These are phyloP conservation scores for Agapanthus africanus DNA, from an alignment of 106 monocot genomes.

Conservation along the genomic window DNA sequence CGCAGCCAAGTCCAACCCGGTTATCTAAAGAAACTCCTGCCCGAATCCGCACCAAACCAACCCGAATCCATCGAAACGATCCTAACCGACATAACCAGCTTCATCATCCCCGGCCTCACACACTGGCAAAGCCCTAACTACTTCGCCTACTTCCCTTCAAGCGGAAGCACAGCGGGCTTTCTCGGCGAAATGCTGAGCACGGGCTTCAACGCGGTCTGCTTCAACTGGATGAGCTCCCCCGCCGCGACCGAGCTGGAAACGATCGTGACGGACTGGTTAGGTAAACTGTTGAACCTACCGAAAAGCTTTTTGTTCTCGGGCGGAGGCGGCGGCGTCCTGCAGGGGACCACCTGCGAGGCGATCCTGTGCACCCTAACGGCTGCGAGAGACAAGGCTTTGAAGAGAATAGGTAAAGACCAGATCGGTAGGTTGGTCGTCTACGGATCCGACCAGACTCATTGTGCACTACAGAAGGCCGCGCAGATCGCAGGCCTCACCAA, in stretches of 20 bases:
- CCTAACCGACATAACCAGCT: neutral
- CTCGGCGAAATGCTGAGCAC: constrained; percentile 20
- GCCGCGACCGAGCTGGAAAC: constrained; percentile 18
- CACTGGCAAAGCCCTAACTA: constrained; percentile 23
- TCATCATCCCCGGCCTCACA: constrained; percentile 16
- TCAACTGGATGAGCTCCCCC: constrained; percentile 17
- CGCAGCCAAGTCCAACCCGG: constrained; percentile 22
- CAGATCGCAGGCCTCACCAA: constrained; percentile 31
- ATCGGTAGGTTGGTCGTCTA: constrained; percentile 23
- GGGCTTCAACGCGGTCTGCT: constrained; percentile 17
- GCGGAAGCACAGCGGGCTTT: constrained; percentile 18
- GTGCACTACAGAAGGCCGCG: constrained; percentile 21
- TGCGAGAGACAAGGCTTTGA: neutral
- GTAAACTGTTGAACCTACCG: constrained; percentile 8
- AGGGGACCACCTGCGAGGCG: constrained; percentile 24
- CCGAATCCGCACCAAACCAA: constrained; percentile 12
- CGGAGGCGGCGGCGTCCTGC: constrained; percentile 27
- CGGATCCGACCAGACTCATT: constrained; percentile 38
- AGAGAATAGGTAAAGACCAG: neutral
- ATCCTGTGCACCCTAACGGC: constrained; percentile 10
- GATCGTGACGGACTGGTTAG: constrained; percentile 17
- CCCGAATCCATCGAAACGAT: constrained; percentile 8
- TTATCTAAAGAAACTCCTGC: constrained; percentile 11
- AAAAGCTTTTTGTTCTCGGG: constrained; percentile 18
- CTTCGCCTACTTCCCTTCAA: constrained; percentile 21